These are phyloP conservation scores for Boletus sp. DNA, from an alignment of 768 basidiomycete species.

Conservation along the genomic window DNA sequence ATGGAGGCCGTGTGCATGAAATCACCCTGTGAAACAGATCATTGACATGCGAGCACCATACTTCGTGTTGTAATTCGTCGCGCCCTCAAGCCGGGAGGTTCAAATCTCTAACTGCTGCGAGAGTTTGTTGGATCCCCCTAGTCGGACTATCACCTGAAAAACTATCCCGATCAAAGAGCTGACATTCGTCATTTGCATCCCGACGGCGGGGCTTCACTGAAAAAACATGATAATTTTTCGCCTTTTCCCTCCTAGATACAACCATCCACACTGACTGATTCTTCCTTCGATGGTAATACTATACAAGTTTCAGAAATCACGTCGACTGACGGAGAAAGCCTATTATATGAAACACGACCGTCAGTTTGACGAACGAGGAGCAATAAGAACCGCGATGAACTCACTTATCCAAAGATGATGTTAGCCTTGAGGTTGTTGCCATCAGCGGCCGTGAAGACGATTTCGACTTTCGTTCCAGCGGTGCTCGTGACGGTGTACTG, in stretches of 20 bases:
- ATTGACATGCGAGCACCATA: too few relatives aligned
- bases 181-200: too few relatives aligned
- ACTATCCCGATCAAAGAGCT: too few relatives aligned
- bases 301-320: too few relatives aligned
- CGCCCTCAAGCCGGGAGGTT: too few relatives aligned
- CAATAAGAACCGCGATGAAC: neutral
- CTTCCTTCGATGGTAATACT: too few relatives aligned
- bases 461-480: neutral
- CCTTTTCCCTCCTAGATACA: neutral
- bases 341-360: neutral
- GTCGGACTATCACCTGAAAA: too few relatives aligned
- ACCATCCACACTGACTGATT: neutral
- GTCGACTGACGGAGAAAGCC: neutral
- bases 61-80: too few relatives aligned
- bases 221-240: neutral
- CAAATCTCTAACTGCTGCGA: too few relatives aligned
- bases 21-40: too few relatives aligned
- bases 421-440: conserved; percentile 9
- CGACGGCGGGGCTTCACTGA: neutral
- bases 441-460: neutral
- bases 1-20: too few relatives aligned
- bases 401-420: conserved; percentile 6
- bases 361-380: neutral
- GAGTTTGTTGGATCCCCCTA: too few relatives aligned
- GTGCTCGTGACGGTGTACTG: conserved; percentile 7